These are phyloP conservation scores for Russula olivacea DNA, from an alignment of 768 basidiomycete genomes.

Conservation along the genomic window DNA sequence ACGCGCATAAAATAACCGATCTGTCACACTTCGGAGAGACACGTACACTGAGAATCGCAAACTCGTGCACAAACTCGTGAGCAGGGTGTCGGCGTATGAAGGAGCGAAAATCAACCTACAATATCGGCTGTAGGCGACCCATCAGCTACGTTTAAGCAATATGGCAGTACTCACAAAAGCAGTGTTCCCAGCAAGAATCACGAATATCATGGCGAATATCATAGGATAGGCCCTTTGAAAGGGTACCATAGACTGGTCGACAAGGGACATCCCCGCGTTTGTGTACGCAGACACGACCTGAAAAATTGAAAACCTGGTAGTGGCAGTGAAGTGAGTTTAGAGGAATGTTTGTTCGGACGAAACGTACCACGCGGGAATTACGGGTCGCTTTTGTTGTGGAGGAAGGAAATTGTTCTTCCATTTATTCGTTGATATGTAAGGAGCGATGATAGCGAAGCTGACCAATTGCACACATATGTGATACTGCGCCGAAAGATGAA, in stretches of 20 bases:
- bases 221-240: conserved; percentile 83
- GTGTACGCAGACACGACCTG: conserved; percentile 84
- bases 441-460: conserved; percentile 67
- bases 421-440: conserved; percentile 59
- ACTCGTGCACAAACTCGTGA: conserved; percentile 35
- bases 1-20: conserved; percentile 6
- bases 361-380: conserved; percentile 61
- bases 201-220: conserved; percentile 62
- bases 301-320: conserved; percentile 71
- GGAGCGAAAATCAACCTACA: conserved; percentile 48
- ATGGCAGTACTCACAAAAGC: conserved; percentile 65
- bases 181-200: conserved; percentile 90
- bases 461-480: conserved; percentile 65
- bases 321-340: conserved; percentile 1
- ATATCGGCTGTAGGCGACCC: conserved; percentile 54
- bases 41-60: conserved; percentile 79
- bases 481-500: conserved; percentile 48
- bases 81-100: not conserved
- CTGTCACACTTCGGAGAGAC: not conserved
- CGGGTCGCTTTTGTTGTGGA: conserved; percentile 48
- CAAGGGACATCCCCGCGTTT: conserved; percentile 82
- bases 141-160: conserved; percentile 3
- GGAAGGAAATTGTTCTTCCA: conserved; percentile 60
- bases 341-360: not conserved
- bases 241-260: conserved; percentile 87